phyloP scores from a whole-genome alignment of 805 yeast species.

The Kazachstania taianensis region DNA sequence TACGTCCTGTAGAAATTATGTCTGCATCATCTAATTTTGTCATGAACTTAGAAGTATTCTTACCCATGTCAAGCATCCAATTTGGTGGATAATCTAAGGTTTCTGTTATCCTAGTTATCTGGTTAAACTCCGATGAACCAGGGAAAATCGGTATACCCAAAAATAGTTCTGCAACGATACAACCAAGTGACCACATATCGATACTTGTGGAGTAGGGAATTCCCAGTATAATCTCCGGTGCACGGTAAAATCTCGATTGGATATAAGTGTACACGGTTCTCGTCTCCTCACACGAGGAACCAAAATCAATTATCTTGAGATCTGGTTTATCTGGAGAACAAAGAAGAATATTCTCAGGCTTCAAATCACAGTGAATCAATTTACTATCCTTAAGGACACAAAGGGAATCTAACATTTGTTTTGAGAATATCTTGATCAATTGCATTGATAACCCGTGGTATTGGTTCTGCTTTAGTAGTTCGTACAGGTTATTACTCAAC shows the following conservation, averaged over 20 bases:
- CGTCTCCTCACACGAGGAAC: conserved; percentile 87
- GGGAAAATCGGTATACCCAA: conserved; percentile 91
- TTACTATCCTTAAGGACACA: conserved; percentile 71
- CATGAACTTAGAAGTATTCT: conserved; percentile 58
- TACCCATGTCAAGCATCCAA: conserved; percentile 97
- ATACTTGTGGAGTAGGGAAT: conserved; percentile 86
- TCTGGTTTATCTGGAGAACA: conserved; percentile 64
- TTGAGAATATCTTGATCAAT: conserved; percentile 65
- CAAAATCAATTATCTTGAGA: conserved; percentile 90
- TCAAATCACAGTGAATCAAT: conserved; percentile 90
- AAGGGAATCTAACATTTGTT: conserved; percentile 73
- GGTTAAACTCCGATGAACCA: conserved; percentile 89
- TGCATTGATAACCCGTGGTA: conserved; percentile 82
- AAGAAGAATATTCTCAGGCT: conserved; percentile 87
- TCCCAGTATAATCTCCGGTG: conserved; percentile 91
- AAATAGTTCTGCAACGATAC: conserved; percentile 83
- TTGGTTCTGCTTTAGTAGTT: conserved; percentile 83
- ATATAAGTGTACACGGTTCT: conserved; percentile 85
- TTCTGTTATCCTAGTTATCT: conserved; percentile 68
- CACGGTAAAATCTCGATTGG: conserved; percentile 85
- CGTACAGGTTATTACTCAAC: conserved; percentile 79
- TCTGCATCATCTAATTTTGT: conserved; percentile 15
- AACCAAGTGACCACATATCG: conserved; percentile 96
- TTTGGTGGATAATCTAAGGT: conserved; percentile 82
- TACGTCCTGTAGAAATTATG: conserved; percentile 1